Evolutionary conservation across 1,139 yeast species (phyloP), one percentile per base, ranked within the genome.

Genomic region (Saccharomyces pastorianus): DNA sequence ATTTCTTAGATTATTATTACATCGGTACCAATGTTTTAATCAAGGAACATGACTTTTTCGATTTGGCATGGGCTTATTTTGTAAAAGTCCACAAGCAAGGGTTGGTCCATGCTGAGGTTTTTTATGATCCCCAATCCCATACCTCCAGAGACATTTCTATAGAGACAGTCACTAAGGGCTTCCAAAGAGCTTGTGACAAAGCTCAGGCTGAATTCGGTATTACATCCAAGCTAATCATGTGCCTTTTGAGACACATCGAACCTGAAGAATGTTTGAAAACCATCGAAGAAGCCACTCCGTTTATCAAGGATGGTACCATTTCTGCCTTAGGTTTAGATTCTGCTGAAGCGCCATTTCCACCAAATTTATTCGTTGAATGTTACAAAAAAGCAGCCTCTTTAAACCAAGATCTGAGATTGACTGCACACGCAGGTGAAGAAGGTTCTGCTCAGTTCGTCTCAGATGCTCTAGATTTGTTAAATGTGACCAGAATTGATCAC

Each of bases 341-440:
- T 1, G 73, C 88, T 47, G 95, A 87, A 67, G 79, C 75, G 57
- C 88, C 88, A 27, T 83, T 83, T 70, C 91, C 90, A 14, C 91
- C 95, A 7, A 76, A 78, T 53, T 64, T 83, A 46, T 87, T 86
- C 64, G 71, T 71, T 17, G 86, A 83, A 48, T 83, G 88, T 67
- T 87, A 83, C 66, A 63, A 71, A 11, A 64, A 69, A 25, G 76
- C 85, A 7, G 73, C 73, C 52, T 70, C 72, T 23, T 63, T 73
- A 47, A 78, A 73, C 62, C 80, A 84, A 31, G 66, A 76, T 50
- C 76, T 83, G 55, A 78, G 81, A 47, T 74, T 84, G 53, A 87
- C 95, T 41, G 93, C 95, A 2, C 95, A 87, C 67, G 95, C 93
- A 2, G 95, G 95, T 61, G 95, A 87, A 71, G 95, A 87, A 72